Evolutionary conservation across 352 stramenopile genomes (phyloP).

Genomic region (Paralagenidium karlingii): DNA sequence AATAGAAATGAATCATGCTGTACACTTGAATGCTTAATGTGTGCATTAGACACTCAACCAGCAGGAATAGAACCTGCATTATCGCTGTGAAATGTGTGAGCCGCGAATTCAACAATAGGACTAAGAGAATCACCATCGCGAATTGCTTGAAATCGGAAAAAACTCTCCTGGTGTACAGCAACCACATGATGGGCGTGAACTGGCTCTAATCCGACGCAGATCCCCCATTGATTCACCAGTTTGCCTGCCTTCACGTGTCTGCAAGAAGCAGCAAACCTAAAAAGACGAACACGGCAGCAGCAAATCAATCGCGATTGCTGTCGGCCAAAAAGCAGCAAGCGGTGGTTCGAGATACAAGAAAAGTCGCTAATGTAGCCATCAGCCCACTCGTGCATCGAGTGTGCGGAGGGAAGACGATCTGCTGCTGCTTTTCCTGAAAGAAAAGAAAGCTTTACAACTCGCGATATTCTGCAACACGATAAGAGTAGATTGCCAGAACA

Average conservation of each 20-base stretch:
- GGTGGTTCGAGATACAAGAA: background rate
- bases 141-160: slow-evolving; percentile 88
- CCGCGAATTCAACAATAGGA: too few species aligned
- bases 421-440: slow-evolving; percentile 66
- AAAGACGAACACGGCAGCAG: slow-evolving; percentile 56
- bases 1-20: too few species aligned
- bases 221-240: slow-evolving; percentile 54
- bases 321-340: slow-evolving; percentile 29
- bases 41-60: too few species aligned
- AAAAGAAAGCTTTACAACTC: slow-evolving; percentile 43
- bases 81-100: too few species aligned
- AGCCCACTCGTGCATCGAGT: background rate
- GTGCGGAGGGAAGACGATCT: slow-evolving; percentile 44
- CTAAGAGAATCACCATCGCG: slow-evolving; percentile 39
- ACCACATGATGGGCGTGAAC: slow-evolving; percentile 84
- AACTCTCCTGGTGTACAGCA: slow-evolving; percentile 83
- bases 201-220: slow-evolving; percentile 53
- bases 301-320: slow-evolving; percentile 50
- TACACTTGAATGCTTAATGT: too few species aligned
- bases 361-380: too few species aligned
- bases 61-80: too few species aligned
- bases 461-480: too few species aligned
- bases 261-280: slow-evolving; percentile 79
- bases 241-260: slow-evolving; percentile 63
- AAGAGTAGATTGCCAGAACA: too few species aligned